These are phyloP conservation scores for Clathrus columnatus DNA, from an alignment of 768 basidiomycete species.

Conservation along the genomic window DNA sequence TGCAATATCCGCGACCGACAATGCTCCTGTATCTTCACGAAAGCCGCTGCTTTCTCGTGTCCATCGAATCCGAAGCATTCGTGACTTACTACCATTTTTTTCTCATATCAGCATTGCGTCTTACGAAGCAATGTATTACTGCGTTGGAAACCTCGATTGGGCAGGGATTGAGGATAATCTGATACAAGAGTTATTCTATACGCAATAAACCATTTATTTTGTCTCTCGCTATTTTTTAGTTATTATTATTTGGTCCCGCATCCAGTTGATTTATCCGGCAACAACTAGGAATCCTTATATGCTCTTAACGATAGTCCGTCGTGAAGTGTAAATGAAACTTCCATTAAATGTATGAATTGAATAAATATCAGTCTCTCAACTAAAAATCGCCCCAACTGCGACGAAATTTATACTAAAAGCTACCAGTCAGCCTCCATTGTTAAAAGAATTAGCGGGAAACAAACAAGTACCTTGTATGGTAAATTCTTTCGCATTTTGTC, in stretches of 20 bases:
- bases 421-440: constrained; percentile 18
- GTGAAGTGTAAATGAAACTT: neutral
- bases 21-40: constrained; percentile 41
- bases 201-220: constrained; percentile 46
- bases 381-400: constrained; percentile 85
- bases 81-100: constrained; percentile 86
- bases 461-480: constrained; percentile 70
- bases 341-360: neutral
- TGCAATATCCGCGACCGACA: constrained; percentile 8
- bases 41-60: constrained; percentile 62
- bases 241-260: too few relatives aligned
- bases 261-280: too few relatives aligned
- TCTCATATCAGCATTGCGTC: constrained; percentile 79
- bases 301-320: too few relatives aligned
- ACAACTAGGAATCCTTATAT: too few relatives aligned
- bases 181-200: constrained; percentile 86
- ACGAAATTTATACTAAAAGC: constrained; percentile 82
- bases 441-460: constrained; percentile 1
- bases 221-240: too few relatives aligned
- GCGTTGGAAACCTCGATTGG: constrained; percentile 81
- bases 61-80: constrained; percentile 73
- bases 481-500: constrained; percentile 80
- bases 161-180: constrained; percentile 75
- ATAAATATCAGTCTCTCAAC: neutral
- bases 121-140: constrained; percentile 82